These are phyloP conservation scores for Leccinum incarnatum DNA, from an alignment of 768 basidiomycete genomes.

Conservation along the genomic window DNA sequence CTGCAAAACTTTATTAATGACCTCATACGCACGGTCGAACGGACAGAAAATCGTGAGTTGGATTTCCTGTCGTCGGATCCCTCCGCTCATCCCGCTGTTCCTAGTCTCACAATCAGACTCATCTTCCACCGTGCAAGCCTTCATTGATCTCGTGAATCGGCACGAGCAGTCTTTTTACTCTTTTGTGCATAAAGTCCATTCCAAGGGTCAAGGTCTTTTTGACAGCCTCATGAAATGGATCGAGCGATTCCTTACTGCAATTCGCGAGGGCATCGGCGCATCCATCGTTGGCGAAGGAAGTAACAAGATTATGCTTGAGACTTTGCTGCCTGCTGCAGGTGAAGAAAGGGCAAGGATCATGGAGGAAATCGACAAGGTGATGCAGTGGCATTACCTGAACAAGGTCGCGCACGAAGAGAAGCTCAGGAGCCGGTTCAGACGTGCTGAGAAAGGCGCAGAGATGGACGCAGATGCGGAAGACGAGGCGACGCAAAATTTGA, in stretches of 20 bases:
- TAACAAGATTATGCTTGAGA: conserved; percentile 71
- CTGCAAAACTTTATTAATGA: conserved; percentile 94
- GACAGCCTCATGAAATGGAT: conserved; percentile 96
- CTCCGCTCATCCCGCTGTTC: conserved; percentile 1
- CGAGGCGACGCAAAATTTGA: conserved; percentile 75
- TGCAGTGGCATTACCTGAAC: conserved; percentile 90
- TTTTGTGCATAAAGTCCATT: conserved; percentile 98
- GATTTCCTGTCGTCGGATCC: not conserved
- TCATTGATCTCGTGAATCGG: conserved; percentile 88
- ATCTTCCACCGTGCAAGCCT: conserved; percentile 81
- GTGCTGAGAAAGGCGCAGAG: conserved; percentile 42
- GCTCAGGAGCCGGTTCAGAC: conserved; percentile 80
- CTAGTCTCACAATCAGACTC: conserved; percentile 84
- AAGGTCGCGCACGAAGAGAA: conserved; percentile 93
- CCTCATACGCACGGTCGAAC: conserved; percentile 90
- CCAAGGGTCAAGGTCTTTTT: conserved; percentile 93
- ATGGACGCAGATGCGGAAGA: conserved; percentile 66
- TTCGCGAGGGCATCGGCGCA: conserved; percentile 83
- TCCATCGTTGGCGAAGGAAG: conserved; percentile 4
- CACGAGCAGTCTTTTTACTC: conserved; percentile 96
- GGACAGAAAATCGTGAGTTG: conserved; percentile 79
- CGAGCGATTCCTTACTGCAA: conserved; percentile 87
- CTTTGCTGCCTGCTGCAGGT: conserved; percentile 80
- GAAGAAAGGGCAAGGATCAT: conserved; percentile 75
- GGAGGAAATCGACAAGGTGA: conserved; percentile 83